Conservation (phyloP, 306 rosid genomes). For the Geum urbanum region DNA sequence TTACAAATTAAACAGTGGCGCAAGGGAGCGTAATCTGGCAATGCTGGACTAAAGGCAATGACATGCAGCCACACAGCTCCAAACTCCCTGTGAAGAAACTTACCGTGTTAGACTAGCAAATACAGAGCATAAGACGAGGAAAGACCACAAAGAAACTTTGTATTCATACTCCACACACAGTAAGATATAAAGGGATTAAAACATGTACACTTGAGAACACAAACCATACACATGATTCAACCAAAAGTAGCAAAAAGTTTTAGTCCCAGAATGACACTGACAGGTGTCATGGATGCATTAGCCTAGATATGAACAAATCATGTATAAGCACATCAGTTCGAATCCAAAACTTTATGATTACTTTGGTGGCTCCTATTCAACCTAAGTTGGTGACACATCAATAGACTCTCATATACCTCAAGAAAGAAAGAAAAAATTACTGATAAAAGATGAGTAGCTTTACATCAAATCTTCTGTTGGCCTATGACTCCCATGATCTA, state of each 20-base stretch:
- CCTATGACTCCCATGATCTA: conserved; percentile 9
- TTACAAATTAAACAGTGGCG: conserved; percentile 15
- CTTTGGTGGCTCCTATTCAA: neutral
- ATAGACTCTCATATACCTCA: neutral
- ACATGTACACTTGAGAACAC: neutral
- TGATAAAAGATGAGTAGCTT: neutral
- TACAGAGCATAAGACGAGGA: neutral
- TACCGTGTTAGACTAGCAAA: neutral
- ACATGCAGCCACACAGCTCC: conserved; percentile 24
- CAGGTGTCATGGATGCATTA: neutral
- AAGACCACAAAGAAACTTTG: neutral
- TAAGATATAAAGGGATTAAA: neutral
- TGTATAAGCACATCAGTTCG: neutral
- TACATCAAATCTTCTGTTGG: conserved; percentile 36
- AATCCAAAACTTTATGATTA: neutral
- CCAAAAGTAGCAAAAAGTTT: neutral
- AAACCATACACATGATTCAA: neutral
- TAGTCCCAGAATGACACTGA: neutral
- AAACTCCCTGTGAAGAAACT: conserved; percentile 27
- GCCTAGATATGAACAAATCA: neutral
- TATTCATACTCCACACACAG: neutral
- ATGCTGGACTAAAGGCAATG: conserved; percentile 15
- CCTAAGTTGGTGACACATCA: neutral
- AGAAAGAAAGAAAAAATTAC: neutral
- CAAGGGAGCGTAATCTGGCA: conserved; percentile 19